phyloP scores from a whole-genome alignment of 2,329 filamentous ascomycete species.

The Alternaria longipes region DNA sequence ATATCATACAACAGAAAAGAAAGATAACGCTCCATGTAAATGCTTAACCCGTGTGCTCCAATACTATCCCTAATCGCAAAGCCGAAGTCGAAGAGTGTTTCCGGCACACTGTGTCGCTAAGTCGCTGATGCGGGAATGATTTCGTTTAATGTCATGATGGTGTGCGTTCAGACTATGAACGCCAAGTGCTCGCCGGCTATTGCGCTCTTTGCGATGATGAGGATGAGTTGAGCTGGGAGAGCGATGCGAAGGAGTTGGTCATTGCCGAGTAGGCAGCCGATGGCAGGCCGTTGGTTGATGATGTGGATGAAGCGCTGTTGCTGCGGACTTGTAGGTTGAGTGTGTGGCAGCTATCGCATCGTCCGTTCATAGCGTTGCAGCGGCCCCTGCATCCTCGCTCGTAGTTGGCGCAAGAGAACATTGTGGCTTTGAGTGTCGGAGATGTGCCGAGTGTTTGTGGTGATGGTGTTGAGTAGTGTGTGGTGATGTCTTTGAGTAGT shows the following conservation, averaged over 20 bases:
- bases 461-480: neutral
- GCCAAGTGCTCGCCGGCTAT: conserved; percentile 19
- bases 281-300: conserved; percentile 37
- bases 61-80: neutral
- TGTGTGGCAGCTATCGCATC: conserved; percentile 51
- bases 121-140: conserved; percentile 21
- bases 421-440: conserved; percentile 31
- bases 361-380: conserved; percentile 50
- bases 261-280: conserved; percentile 50
- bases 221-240: conserved; percentile 39
- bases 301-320: conserved; percentile 44
- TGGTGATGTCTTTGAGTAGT: conserved; percentile 3
- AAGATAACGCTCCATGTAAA: conserved; percentile 14
- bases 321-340: conserved; percentile 52
- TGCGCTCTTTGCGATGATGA: conserved; percentile 35
- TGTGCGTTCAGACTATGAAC: conserved; percentile 8
- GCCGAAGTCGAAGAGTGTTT: conserved; percentile 16
- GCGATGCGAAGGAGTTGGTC: conserved; percentile 53
- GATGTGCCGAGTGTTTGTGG: neutral
- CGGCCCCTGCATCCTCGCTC: conserved; percentile 56
- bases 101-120: conserved; percentile 33
- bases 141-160: conserved; percentile 28
- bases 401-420: conserved; percentile 58
- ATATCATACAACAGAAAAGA: conserved; percentile 15
- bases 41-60: conserved; percentile 14